A percentile compares a stretch with the other conserved stretches of the same genome.
phyloP scores from a whole-genome alignment of 495 filamentous ascomycete genomes.

The Tricharina praecox region DNA sequence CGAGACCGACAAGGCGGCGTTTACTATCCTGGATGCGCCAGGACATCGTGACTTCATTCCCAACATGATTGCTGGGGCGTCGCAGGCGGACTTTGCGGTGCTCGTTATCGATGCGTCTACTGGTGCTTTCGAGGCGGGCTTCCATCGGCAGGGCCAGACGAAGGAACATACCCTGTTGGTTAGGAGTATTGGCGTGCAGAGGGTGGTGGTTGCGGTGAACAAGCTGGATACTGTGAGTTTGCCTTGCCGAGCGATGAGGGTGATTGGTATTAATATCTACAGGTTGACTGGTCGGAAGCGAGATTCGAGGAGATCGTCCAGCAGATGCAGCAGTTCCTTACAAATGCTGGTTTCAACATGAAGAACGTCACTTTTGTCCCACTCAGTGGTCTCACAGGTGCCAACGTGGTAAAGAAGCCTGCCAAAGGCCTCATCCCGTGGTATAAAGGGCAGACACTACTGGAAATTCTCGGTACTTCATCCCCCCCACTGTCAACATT shows the following conservation, averaged over 20 bases:
- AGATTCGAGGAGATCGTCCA: slow-evolving; percentile 73
- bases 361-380: slow-evolving; percentile 76
- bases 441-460: slow-evolving; percentile 63
- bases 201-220: slow-evolving; percentile 79
- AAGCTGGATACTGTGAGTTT: slow-evolving; percentile 51
- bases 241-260: not conserved
- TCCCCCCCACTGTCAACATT: not conserved
- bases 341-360: slow-evolving; percentile 56
- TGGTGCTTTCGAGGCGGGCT: slow-evolving; percentile 79
- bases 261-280: slow-evolving; percentile 8
- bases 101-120: slow-evolving; percentile 79
- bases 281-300: slow-evolving; percentile 57
- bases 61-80: slow-evolving; percentile 96
- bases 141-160: slow-evolving; percentile 82
- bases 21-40: slow-evolving; percentile 90
- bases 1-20: slow-evolving; percentile 65
- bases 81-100: slow-evolving; percentile 90
- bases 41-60: slow-evolving; percentile 93
- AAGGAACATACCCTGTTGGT: slow-evolving; percentile 82
- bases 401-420: slow-evolving; percentile 54
- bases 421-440: slow-evolving; percentile 39
- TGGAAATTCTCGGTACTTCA: slow-evolving; percentile 45
- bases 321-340: slow-evolving; percentile 68
- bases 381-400: slow-evolving; percentile 72
- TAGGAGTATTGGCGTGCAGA: slow-evolving; percentile 78